Evolutionary conservation across 2,329 filamentous ascomycete species (phyloP).

Genomic region (Coccinonectria pachysandricola): DNA sequence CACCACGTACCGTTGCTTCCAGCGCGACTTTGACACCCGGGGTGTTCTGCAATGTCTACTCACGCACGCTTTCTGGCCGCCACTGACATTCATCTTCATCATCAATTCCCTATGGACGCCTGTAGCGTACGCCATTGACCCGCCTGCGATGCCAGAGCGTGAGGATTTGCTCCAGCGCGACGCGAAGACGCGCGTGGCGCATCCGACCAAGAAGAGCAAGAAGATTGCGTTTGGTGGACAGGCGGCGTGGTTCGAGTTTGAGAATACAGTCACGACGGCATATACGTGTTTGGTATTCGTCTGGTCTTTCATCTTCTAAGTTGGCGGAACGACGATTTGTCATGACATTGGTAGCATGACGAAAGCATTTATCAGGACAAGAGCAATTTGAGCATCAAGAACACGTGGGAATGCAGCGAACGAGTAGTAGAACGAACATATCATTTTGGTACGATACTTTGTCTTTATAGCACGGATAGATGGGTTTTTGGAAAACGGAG

Average conservation of each 20-base stretch:
- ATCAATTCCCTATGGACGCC: constrained; percentile 48
- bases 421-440: no score
- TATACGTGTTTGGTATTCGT: constrained; percentile 42
- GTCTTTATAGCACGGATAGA: no score
- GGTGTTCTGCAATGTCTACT: constrained; percentile 41
- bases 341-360: no score
- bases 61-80: constrained; percentile 53
- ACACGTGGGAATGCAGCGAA: no score
- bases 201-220: constrained; percentile 40
- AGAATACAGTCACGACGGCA: constrained; percentile 39
- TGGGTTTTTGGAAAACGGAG: no score
- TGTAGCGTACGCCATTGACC: constrained; percentile 49
- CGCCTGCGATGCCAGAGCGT: constrained; percentile 46
- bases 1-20: constrained; percentile 41
- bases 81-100: constrained; percentile 45
- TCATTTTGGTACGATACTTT: no score
- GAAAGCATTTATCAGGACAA: no score
- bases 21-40: constrained; percentile 25
- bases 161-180: constrained; percentile 47
- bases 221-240: constrained; percentile 44
- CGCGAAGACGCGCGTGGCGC: constrained; percentile 41
- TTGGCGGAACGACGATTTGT: no score
- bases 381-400: no score
- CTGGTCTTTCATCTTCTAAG: constrained; percentile 23
- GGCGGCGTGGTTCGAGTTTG: constrained; percentile 45